These are phyloP conservation scores for Solanum chiquidenum DNA, from an alignment of 257 asterid species.

Conservation along the genomic window DNA sequence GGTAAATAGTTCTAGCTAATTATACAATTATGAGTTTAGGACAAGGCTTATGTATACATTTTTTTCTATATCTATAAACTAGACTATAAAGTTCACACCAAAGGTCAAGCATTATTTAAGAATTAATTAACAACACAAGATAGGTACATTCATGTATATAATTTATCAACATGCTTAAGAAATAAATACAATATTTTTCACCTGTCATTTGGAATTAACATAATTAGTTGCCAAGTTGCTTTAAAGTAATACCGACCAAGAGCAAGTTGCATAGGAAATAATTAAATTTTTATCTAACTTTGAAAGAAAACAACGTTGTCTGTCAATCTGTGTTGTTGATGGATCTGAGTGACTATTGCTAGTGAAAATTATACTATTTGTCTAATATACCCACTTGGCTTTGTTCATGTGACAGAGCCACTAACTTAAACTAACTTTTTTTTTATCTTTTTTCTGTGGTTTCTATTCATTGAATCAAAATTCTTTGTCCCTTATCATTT, in stretches of 20 bases:
- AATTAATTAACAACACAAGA: neutral
- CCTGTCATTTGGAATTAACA: neutral
- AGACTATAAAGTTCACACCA: neutral
- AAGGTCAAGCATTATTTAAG: neutral
- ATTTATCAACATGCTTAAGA: neutral
- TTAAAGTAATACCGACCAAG: constrained; percentile 1
- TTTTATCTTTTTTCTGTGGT: neutral
- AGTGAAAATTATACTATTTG: neutral
- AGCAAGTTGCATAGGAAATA: neutral
- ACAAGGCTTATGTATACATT: neutral
- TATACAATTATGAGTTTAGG: neutral
- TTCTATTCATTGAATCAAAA: neutral
- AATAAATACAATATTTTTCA: neutral
- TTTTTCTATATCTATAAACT: neutral
- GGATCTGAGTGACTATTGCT: neutral
- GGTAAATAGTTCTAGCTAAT: neutral
- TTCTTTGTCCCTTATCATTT: neutral
- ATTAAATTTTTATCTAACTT: neutral
- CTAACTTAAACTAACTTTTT: neutral
- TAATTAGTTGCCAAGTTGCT: neutral
- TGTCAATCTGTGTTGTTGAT: neutral
- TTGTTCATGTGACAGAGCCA: neutral
- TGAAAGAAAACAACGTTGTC: neutral
- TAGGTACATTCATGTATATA: neutral
- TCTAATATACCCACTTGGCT: neutral